These are phyloP conservation scores for Colletotrichum liaoningense DNA, from an alignment of 2,329 filamentous ascomycete species.

Conservation along the genomic window DNA sequence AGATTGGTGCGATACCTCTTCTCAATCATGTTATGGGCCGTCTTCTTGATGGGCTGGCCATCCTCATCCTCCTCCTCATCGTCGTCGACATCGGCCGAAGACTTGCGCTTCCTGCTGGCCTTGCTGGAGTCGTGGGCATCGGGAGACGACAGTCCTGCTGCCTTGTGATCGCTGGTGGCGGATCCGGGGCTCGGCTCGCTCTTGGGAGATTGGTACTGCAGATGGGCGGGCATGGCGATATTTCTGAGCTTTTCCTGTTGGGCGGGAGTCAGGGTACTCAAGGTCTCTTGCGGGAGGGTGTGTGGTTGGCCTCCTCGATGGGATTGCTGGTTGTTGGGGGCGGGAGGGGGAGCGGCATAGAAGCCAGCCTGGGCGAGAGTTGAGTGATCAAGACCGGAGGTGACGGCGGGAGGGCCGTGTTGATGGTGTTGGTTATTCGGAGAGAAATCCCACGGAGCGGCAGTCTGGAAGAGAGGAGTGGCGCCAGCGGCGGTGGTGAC, in stretches of 20 bases:
- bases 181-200: slow-evolving; percentile 71
- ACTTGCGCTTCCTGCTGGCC: slow-evolving; percentile 75
- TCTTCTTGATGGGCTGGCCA: slow-evolving; percentile 80
- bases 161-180: slow-evolving; percentile 58
- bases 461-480: slow-evolving; percentile 45
- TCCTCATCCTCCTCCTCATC: slow-evolving; percentile 68
- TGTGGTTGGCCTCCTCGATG: slow-evolving; percentile 36
- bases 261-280: slow-evolving; percentile 61
- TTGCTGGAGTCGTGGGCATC: slow-evolving; percentile 59
- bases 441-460: slow-evolving; percentile 48
- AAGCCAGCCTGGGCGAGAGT: slow-evolving; percentile 50
- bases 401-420: slow-evolving; percentile 42
- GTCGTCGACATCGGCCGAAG: slow-evolving; percentile 68
- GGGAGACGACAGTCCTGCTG: slow-evolving; percentile 68
- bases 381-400: slow-evolving; percentile 47
- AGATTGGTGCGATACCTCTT: slow-evolving; percentile 96
- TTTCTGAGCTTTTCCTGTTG: slow-evolving; percentile 71
- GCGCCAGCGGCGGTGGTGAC: slow-evolving; percentile 48
- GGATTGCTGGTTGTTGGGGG: slow-evolving; percentile 42
- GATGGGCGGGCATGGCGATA: slow-evolving; percentile 73
- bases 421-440: slow-evolving; percentile 44
- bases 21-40: slow-evolving; percentile 98
- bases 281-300: slow-evolving; percentile 29
- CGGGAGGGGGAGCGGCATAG: slow-evolving; percentile 45
- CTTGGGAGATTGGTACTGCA: slow-evolving; percentile 70